phyloP scores from a whole-genome alignment of 2,329 filamentous ascomycete genomes.

The Fusarium camptoceras region DNA sequence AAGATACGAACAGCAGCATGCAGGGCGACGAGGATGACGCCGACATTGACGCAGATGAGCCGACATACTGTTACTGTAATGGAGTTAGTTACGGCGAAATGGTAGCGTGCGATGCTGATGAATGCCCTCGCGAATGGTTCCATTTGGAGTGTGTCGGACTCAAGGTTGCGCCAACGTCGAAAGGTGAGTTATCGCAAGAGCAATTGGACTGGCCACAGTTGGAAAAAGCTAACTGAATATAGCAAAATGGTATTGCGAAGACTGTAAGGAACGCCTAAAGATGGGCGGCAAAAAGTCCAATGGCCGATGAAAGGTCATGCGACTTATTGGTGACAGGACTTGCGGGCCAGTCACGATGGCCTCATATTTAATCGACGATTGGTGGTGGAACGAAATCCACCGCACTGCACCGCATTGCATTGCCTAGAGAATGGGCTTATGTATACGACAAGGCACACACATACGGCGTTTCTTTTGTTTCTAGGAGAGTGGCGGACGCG shows the following conservation, averaged over 20 bases:
- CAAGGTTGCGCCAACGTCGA: conserved; percentile 80
- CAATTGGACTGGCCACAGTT: background rate
- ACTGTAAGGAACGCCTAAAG: conserved; percentile 76
- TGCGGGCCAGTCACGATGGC: conserved; percentile 31
- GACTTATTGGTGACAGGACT: conserved; percentile 16
- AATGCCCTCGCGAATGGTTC: conserved; percentile 84
- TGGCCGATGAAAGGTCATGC: conserved; percentile 54
- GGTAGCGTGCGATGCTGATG: conserved; percentile 82
- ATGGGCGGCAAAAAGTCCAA: conserved; percentile 65
- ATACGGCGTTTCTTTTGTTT: conserved; percentile 41
- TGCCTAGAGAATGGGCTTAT: conserved; percentile 27
- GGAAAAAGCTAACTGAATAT: conserved; percentile 46
- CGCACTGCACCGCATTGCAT: conserved; percentile 26
- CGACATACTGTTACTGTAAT: conserved; percentile 83
- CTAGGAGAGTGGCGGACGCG: conserved; percentile 20
- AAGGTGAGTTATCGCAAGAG: conserved; percentile 65
- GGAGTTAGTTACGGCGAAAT: conserved; percentile 85
- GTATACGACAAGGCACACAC: conserved; percentile 40
- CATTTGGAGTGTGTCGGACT: conserved; percentile 85
- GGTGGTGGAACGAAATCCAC: conserved; percentile 18
- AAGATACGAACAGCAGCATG: conserved; percentile 58
- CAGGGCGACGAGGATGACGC: conserved; percentile 60
- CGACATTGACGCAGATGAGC: conserved; percentile 77
- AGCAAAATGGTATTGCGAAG: conserved; percentile 87
- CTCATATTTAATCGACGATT: conserved; percentile 27